Evolutionary conservation across 306 rosid genomes (phyloP).

Genomic region (Dalbergia oliveri): DNA sequence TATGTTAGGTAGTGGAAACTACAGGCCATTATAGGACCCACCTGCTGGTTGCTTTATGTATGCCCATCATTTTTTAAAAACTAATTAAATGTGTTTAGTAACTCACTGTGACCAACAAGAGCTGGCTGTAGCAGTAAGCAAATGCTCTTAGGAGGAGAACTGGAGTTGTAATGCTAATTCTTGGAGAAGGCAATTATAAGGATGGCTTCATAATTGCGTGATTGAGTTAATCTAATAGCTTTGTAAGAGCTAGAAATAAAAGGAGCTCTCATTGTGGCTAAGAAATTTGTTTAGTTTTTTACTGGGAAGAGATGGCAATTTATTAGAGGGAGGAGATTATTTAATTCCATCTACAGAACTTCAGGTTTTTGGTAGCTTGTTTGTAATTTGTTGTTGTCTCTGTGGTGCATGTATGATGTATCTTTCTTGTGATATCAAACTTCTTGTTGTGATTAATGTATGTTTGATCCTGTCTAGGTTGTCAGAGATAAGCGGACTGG

Average conservation of each 20-base stretch:
- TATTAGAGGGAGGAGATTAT: constrained; percentile 7
- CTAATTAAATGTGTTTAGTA: background rate
- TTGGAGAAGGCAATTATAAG: too few relatives aligned
- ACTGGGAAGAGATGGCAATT: background rate
- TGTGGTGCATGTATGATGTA: constrained; percentile 13
- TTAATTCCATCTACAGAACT: constrained; percentile 17
- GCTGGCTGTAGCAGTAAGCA: background rate
- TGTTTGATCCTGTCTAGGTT: constrained; percentile 62
- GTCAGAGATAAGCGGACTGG: constrained; percentile 98
- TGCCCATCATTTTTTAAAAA: background rate
- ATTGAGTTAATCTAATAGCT: too few relatives aligned
- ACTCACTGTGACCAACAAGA: background rate
- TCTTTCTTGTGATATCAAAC: background rate
- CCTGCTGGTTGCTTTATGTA: background rate
- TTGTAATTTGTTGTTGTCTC: background rate
- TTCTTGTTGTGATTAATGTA: background rate
- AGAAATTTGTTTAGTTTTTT: background rate
- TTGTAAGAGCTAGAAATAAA: too few relatives aligned
- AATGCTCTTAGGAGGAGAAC: background rate
- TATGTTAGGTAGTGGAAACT: constrained; percentile 35
- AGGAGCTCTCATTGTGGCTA: constrained; percentile 6
- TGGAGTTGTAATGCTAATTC: background rate
- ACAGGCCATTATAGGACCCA: background rate
- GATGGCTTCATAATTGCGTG: too few relatives aligned
- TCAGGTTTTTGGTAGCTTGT: background rate